Evolutionary conservation across 306 rosid genomes (phyloP).

Genomic region (Quercus variabilis): DNA sequence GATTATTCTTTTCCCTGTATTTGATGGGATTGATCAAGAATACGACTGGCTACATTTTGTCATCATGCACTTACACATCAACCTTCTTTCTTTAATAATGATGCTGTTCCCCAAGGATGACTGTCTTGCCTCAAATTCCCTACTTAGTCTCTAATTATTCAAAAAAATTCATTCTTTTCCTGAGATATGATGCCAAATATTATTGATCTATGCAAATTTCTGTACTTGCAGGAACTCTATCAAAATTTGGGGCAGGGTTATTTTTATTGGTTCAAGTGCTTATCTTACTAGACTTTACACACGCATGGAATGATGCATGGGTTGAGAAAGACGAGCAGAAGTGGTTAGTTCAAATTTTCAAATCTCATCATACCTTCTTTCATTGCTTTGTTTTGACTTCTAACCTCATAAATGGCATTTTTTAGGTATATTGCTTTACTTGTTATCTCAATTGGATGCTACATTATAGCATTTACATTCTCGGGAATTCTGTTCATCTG

Average conservation of each 20-base stretch:
- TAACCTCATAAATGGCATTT: conserved; percentile 27
- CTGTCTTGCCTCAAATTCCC: background rate
- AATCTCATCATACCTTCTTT: background rate
- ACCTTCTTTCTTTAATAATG: background rate
- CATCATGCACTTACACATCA: background rate
- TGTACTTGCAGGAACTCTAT: conserved; percentile 53
- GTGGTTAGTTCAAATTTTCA: conserved; percentile 51
- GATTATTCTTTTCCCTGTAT: background rate
- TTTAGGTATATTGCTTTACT: conserved; percentile 92
- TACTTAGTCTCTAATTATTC: background rate
- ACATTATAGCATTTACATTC: conserved; percentile 63
- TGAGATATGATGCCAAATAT: conserved; percentile 2
- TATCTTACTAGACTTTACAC: conserved; percentile 78
- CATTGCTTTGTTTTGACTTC: conserved; percentile 11
- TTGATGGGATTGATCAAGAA: background rate
- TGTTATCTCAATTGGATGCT: conserved; percentile 74
- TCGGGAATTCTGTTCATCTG: conserved; percentile 88
- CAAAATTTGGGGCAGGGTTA: conserved; percentile 92
- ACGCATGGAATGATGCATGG: conserved; percentile 96
- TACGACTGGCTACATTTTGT: background rate
- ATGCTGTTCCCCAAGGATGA: background rate
- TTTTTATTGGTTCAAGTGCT: conserved; percentile 91
- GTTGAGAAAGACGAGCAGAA: conserved; percentile 90
- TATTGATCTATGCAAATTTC: conserved; percentile 6
- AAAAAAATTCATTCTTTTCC: background rate